Conservation (phyloP, 2,329 filamentous ascomycete species). For the Bipolaris victoriae region DNA sequence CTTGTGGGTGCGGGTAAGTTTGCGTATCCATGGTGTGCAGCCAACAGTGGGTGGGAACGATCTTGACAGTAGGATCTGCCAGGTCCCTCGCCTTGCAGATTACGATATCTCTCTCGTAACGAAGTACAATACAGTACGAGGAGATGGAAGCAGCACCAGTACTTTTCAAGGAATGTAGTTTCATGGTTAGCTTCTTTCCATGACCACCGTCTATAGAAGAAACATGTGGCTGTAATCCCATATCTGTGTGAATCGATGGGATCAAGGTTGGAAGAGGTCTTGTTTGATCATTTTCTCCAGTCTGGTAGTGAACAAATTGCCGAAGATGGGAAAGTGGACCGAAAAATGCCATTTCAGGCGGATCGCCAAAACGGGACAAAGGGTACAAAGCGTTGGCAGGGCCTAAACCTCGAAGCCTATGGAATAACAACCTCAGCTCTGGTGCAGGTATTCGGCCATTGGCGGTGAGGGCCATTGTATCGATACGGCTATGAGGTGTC, state of each 20-base stretch:
- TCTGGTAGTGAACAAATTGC: not conserved
- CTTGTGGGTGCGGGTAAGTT: slow-evolving; percentile 20
- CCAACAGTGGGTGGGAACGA: slow-evolving; percentile 25
- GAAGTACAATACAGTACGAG: not conserved
- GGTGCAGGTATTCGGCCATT: slow-evolving; percentile 24
- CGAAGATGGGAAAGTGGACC: not conserved
- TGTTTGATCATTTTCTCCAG: not conserved
- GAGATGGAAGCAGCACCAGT: not conserved
- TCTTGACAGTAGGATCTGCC: not conserved
- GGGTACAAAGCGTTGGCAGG: not conserved
- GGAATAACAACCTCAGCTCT: slow-evolving; percentile 23
- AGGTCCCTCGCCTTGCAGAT: not conserved
- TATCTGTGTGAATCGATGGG: not conserved
- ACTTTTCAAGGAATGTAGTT: not conserved
- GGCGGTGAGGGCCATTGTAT: slow-evolving; percentile 21
- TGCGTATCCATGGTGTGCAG: slow-evolving; percentile 27
- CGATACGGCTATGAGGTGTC: slow-evolving; percentile 25
- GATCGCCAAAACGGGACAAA: not conserved
- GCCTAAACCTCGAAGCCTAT: slow-evolving; percentile 5
- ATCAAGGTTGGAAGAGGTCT: not conserved
- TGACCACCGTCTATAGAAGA: not conserved
- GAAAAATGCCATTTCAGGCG: slow-evolving; percentile 1
- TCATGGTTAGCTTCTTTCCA: not conserved
- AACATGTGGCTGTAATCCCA: not conserved
- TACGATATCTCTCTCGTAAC: not conserved